Evolutionary conservation across 257 asterid species (phyloP), one percentile per base, ranked within the genome.

Genomic region (Coffea eugenioides): DNA sequence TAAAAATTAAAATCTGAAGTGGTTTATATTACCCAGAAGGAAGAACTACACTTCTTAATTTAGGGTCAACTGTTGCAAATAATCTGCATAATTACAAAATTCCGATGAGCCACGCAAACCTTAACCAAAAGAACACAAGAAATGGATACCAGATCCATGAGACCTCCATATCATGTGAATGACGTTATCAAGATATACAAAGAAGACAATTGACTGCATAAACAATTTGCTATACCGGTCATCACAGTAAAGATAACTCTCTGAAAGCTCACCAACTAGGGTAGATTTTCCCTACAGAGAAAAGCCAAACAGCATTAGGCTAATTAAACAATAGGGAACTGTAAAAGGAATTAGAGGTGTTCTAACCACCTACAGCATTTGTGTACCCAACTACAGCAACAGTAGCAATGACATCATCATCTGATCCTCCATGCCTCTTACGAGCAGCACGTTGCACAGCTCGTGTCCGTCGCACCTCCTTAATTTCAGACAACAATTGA

Each of bases 341-440:
- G 51, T 56, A 81, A 76, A 79, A 84, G 10, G 46, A 82, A 54
- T 45, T 54, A 77, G 64, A 69, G 23, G 34, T 73, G 74, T 80
- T 83, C 9, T 66, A 81, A 74, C 76, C 78, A 86, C 95, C 81
- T 87, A 96, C 99, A 84, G 99, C 97, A 91, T 94, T 96, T 72
- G 99, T 96, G 83, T 96, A 96, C 79, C 99, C 99, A 84, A 96
- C 98, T 69, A 96, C 86, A 86, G 97, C 99, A 85, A 96, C 91
- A 23, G 97, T 96, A 70, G 91, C 89, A 81, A 88, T 87, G 77
- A 88, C 94, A 87, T 88, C 90, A 54, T 97, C 98, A 12, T 88
- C 85, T 67, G 88, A 69, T 71, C 84, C 88, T 69, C 93, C 95
- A 77, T 91, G 89, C 82, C 97, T 92, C 84, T 73, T 93, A 74